phyloP scores from a whole-genome alignment of 257 asterid species.

The Solanum paucissectum region DNA sequence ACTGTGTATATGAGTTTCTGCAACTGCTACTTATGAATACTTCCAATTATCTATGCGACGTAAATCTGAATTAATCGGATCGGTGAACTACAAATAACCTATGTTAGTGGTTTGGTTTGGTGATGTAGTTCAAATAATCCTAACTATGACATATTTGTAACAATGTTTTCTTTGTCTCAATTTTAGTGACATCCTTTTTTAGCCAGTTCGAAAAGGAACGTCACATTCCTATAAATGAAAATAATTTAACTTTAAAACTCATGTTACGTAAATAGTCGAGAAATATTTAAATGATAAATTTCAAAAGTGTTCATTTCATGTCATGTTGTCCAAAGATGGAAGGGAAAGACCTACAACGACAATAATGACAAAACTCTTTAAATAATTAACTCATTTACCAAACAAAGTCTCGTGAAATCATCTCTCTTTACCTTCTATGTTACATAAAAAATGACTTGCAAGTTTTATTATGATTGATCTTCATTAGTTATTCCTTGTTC shows the following conservation, averaged over 20 bases:
- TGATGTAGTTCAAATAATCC: background rate
- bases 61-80: background rate
- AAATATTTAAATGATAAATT: background rate
- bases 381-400: background rate
- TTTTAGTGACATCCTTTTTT: background rate
- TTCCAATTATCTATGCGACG: background rate
- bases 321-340: background rate
- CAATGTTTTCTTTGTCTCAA: too few relatives aligned
- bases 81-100: fast-evolving
- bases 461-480: background rate
- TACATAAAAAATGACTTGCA: background rate
- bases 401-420: background rate
- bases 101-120: background rate
- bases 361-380: background rate
- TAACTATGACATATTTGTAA: background rate
- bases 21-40: background rate
- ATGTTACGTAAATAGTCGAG: background rate
- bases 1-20: constrained; percentile 7
- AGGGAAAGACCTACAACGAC: background rate
- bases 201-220: fast-evolving
- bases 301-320: background rate
- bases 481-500: background rate
- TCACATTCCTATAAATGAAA: background rate
- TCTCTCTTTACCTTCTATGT: background rate
- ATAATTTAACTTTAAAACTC: background rate